A percentile compares a stretch with the other conserved stretches of the same genome.
phyloP scores from a whole-genome alignment of 148 eudicot genomes.

The Rhododendron vialii region DNA sequence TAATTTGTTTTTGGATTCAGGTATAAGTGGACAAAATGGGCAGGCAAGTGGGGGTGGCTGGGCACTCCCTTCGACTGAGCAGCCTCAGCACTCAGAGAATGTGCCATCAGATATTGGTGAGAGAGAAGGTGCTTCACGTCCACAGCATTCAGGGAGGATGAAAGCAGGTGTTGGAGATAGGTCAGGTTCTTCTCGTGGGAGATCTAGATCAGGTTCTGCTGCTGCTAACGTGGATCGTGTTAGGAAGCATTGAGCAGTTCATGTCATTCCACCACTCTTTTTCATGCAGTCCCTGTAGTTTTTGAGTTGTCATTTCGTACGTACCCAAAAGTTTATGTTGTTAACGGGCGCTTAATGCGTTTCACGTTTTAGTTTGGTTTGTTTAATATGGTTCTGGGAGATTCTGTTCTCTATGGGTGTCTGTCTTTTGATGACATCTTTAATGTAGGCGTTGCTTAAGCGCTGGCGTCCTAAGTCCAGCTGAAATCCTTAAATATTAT shows the following conservation, averaged over 20 bases:
- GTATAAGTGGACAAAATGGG: slow-evolving; percentile 18
- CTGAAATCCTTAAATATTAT: not conserved
- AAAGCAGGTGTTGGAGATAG: not conserved
- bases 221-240: slow-evolving; percentile 8
- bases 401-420: not conserved
- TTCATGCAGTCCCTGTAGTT: not conserved
- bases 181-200: slow-evolving; percentile 15
- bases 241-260: slow-evolving; percentile 7
- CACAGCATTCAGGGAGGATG: slow-evolving; percentile 19
- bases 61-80: slow-evolving; percentile 73
- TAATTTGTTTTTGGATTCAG: slow-evolving; percentile 21
- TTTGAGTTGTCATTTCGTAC: not conserved
- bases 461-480: not conserved
- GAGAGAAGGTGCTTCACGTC: slow-evolving; percentile 19
- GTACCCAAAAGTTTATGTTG: not conserved
- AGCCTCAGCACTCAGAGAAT: slow-evolving; percentile 11
- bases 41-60: slow-evolving; percentile 37
- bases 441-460: not conserved
- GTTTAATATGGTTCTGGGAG: not conserved
- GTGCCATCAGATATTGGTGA: slow-evolving; percentile 6
- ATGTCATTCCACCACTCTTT: not conserved
- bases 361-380: no score
- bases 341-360: not conserved
- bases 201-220: slow-evolving; percentile 15
- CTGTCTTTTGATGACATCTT: not conserved